A percentile compares a stretch with the other conserved stretches of the same genome.
Evolutionary conservation across 2,329 filamentous ascomycete genomes (phyloP).

Genomic region (Venturia nashicola): DNA sequence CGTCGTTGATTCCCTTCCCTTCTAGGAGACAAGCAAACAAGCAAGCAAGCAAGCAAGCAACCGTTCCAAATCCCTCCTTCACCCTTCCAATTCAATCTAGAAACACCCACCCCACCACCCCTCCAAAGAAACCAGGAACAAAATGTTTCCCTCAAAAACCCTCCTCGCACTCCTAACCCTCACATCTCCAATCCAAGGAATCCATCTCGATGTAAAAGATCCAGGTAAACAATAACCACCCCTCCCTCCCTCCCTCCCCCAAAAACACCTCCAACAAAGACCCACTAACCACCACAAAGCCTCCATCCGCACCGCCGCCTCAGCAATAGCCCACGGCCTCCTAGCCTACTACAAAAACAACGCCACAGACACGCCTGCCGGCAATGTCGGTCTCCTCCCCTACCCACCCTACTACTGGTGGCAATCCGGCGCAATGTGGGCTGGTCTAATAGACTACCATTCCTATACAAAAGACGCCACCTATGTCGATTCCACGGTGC

Average conservation of each 20-base stretch:
- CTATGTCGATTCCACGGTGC: constrained; percentile 29
- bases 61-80: too few relatives aligned
- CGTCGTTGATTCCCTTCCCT: too few relatives aligned
- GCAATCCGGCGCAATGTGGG: constrained; percentile 17
- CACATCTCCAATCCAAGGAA: too few relatives aligned
- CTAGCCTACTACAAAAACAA: constrained; percentile 25
- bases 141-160: too few relatives aligned
- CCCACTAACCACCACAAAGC: constrained; percentile 5
- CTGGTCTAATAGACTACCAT: constrained; percentile 27
- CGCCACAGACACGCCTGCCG: constrained; percentile 16
- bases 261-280: not conserved
- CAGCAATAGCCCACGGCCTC: constrained; percentile 20
- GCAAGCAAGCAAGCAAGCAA: too few relatives aligned
- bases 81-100: too few relatives aligned
- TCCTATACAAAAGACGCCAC: constrained; percentile 32
- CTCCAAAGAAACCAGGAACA: too few relatives aligned
- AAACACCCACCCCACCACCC: too few relatives aligned
- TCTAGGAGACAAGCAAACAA: too few relatives aligned
- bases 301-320: constrained; percentile 22
- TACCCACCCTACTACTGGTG: constrained; percentile 12
- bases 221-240: not conserved
- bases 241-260: not conserved
- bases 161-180: not conserved
- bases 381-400: constrained; percentile 13
- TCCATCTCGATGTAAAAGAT: not conserved